Percentiles rank a stretch among this genome's conserved stretches.
Evolutionary conservation across 1,139 yeast genomes (phyloP).

Genomic region (Lodderomyces margitis): DNA sequence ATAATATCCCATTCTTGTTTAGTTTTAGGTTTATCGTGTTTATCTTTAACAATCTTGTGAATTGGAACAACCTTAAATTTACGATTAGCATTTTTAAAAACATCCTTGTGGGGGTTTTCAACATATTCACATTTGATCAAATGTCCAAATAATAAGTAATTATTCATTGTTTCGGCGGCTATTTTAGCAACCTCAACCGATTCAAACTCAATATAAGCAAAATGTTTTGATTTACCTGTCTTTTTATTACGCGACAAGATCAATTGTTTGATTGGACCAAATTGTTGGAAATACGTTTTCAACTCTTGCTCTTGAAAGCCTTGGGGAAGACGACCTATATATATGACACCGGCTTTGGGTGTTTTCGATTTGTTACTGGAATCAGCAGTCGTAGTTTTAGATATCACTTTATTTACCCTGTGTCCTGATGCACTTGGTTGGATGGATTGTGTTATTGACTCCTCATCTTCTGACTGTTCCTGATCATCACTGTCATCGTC

Average conservation of each 20-base stretch:
- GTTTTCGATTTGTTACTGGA: constrained; percentile 16
- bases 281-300: constrained; percentile 80
- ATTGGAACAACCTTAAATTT: constrained; percentile 64
- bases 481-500: constrained; percentile 15
- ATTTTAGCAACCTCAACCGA: constrained; percentile 73
- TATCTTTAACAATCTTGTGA: constrained; percentile 52
- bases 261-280: constrained; percentile 77
- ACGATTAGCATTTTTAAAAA: constrained; percentile 52
- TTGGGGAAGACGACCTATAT: constrained; percentile 88
- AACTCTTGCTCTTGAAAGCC: constrained; percentile 88
- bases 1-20: constrained; percentile 58
- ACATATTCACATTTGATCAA: constrained; percentile 63
- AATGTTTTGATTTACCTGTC: constrained; percentile 91
- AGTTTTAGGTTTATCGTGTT: constrained; percentile 57
- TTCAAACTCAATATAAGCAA: constrained; percentile 84
- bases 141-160: constrained; percentile 86
- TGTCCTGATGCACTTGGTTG: constrained; percentile 18
- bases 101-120: constrained; percentile 48
- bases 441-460: constrained; percentile 15
- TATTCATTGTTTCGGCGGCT: constrained; percentile 95
- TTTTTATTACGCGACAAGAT: constrained; percentile 85
- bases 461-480: constrained; percentile 10
- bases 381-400: constrained; percentile 7
- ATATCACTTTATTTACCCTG: constrained; percentile 29
- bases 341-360: constrained; percentile 61